Evolutionary conservation across 331 rosid species (phyloP).

Genomic region (Quercus tomentella): DNA sequence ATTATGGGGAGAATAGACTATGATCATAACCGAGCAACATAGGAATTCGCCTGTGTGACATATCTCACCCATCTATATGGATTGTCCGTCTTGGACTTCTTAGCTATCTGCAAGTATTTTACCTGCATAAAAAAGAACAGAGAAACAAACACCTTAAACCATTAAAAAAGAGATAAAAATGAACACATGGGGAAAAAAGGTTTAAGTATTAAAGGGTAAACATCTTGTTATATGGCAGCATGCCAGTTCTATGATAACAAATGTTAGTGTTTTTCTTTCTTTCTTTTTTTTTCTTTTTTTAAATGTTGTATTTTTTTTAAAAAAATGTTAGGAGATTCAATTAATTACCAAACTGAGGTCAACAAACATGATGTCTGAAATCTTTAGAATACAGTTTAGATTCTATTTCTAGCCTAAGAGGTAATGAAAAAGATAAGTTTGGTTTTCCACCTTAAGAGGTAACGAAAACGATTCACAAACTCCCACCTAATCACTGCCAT

Average conservation of each 20-base stretch:
- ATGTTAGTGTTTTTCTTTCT: not conserved
- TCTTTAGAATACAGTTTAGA: not conserved
- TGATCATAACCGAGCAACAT: conserved; percentile 48
- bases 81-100: conserved; percentile 58
- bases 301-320: too few relatives aligned
- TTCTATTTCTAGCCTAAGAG: not conserved
- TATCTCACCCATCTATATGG: conserved; percentile 96
- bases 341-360: not conserved
- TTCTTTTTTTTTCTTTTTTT: not conserved
- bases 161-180: not conserved
- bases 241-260: not conserved
- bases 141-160: conserved; percentile 13
- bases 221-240: not conserved
- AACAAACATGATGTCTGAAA: not conserved
- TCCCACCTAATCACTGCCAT: not conserved
- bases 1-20: not conserved
- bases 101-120: conserved; percentile 88
- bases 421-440: not conserved
- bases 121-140: conserved; percentile 51
- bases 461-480: not conserved
- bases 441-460: not conserved
- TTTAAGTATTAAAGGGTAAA: not conserved
- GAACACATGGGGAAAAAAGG: not conserved
- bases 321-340: not conserved
- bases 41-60: conserved; percentile 84